These are phyloP conservation scores for Chalciporus sphaerocephalus DNA, from an alignment of 768 basidiomycete genomes.

Conservation along the genomic window DNA sequence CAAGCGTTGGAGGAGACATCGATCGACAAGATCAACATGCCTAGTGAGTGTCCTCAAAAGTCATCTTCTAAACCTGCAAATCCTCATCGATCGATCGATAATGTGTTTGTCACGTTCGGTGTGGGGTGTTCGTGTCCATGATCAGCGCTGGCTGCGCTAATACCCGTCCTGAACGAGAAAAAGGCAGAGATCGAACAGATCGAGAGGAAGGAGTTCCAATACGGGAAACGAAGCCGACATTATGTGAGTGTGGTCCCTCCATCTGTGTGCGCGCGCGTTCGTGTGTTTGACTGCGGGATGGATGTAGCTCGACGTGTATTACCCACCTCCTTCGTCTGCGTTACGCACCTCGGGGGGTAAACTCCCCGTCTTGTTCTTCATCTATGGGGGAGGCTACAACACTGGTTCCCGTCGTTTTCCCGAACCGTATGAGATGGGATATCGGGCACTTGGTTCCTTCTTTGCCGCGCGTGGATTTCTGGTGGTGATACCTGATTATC, in stretches of 20 bases:
- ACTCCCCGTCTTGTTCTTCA: constrained; percentile 54
- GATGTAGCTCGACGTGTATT: constrained; percentile 62
- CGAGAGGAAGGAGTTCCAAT: constrained; percentile 53
- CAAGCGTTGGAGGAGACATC: constrained; percentile 28
- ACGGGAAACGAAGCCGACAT: constrained; percentile 43
- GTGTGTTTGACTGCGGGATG: too few species aligned
- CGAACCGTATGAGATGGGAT: constrained; percentile 46
- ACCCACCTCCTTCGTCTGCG: constrained; percentile 37
- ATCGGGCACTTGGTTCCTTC: constrained; percentile 56
- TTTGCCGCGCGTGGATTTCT: constrained; percentile 57
- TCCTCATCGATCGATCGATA: constrained; percentile 9
- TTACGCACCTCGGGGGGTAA: constrained; percentile 22
- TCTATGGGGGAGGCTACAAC: constrained; percentile 65
- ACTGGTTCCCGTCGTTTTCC: constrained; percentile 46
- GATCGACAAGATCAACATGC: constrained; percentile 30
- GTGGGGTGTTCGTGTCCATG: not conserved
- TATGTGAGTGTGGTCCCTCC: constrained; percentile 20
- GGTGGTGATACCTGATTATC: constrained; percentile 67
- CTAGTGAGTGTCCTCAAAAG: constrained; percentile 32
- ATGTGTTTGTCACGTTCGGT: not conserved
- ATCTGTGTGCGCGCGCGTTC: too few species aligned
- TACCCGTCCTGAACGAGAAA: constrained; percentile 47
- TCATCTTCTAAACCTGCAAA: not conserved
- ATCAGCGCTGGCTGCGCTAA: constrained; percentile 46
- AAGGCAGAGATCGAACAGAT: constrained; percentile 43